Percentiles rank a stretch among this genome's conserved stretches.
These are phyloP conservation scores for Aspergillus candidus DNA, from an alignment of 2,329 filamentous ascomycete species.

Conservation along the genomic window DNA sequence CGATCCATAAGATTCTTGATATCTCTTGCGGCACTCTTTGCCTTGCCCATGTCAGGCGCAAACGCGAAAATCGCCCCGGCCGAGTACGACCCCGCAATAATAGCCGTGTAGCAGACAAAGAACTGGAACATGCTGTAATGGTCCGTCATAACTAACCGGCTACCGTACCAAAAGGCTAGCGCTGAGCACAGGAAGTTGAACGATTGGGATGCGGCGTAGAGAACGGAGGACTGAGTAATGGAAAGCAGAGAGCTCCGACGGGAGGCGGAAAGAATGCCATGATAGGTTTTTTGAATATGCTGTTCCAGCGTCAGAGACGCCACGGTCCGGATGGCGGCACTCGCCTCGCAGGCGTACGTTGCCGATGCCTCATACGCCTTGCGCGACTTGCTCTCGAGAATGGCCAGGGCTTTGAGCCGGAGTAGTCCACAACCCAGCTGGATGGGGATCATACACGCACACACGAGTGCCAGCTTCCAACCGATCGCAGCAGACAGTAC, in stretches of 20 bases:
- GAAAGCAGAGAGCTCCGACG: neutral
- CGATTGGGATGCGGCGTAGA: neutral
- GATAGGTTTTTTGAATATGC: neutral
- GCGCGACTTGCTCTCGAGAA: no score
- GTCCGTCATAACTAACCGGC: neutral
- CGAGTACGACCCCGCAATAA: neutral
- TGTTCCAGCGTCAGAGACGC: conserved; percentile 1
- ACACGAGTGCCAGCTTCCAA: no score
- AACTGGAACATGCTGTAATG: neutral
- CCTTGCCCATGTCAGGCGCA: conserved; percentile 1
- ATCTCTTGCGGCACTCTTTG: neutral
- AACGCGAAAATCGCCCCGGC: conserved; percentile 2
- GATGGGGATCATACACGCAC: no score
- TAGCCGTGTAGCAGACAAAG: neutral
- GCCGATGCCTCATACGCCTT: no score
- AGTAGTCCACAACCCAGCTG: no score
- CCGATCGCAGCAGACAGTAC: no score
- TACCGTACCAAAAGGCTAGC: conserved; percentile 1
- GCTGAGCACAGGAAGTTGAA: neutral
- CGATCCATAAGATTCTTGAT: neutral
- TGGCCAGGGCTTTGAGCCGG: no score
- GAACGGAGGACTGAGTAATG: neutral
- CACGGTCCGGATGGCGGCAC: neutral
- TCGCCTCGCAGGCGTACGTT: no score
- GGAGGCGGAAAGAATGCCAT: neutral